Percentiles rank a stretch among this genome's conserved stretches.
Conservation (phyloP, 2,329 filamentous ascomycete species). For the Myriosclerotinia duriaeana region DNA sequence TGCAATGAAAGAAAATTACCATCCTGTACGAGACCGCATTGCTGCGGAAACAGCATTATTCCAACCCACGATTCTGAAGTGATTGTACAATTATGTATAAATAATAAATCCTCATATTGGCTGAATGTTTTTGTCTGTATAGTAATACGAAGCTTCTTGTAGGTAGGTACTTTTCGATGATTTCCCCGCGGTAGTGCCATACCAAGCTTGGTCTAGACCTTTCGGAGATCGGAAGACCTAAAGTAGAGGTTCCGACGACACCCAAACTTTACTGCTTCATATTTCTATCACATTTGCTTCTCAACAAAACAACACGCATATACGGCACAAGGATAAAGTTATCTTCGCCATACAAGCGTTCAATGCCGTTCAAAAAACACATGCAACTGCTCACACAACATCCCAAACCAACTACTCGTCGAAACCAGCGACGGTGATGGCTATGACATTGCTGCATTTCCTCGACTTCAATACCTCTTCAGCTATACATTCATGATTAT, state of each 20-base stretch:
- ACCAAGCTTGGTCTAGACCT: conserved; percentile 1
- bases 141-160: conserved; percentile 1
- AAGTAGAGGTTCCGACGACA: background rate
- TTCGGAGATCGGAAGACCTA: background rate
- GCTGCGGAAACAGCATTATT: conserved; percentile 26
- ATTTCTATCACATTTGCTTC: background rate
- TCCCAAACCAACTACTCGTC: no score
- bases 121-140: background rate
- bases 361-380: background rate
- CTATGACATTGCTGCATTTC: background rate
- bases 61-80: conserved; percentile 4
- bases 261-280: background rate
- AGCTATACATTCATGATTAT: background rate
- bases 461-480: background rate
- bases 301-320: background rate
- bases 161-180: background rate
- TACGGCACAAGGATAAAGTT: background rate
- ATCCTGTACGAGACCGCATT: conserved; percentile 44
- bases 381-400: no score
- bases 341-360: no score
- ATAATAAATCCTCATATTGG: background rate
- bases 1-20: conserved; percentile 32
- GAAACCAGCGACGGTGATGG: background rate
- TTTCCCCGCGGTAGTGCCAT: conserved; percentile 7
- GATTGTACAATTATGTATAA: background rate